phyloP scores from a whole-genome alignment of 257 asterid species.

The Solanum okadae region DNA sequence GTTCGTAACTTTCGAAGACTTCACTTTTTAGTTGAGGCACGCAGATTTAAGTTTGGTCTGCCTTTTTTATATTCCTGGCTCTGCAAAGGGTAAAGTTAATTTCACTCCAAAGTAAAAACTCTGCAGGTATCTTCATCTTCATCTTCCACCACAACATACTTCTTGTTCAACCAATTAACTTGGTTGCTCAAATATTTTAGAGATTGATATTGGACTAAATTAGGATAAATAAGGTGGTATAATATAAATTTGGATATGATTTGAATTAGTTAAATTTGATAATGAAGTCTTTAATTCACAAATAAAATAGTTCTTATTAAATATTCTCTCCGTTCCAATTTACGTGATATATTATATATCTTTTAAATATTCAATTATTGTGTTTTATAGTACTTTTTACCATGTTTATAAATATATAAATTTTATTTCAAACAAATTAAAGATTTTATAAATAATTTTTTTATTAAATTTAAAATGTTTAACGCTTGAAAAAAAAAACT shows the following conservation, averaged over 20 bases:
- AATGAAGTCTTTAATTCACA: neutral
- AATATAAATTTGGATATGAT: neutral
- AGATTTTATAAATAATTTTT: no score
- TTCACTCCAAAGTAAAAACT: neutral
- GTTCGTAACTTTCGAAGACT: neutral
- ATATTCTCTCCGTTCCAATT: no score
- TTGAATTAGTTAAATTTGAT: neutral
- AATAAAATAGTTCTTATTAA: no score
- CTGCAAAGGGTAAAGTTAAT: neutral
- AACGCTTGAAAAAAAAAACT: no score
- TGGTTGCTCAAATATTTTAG: neutral
- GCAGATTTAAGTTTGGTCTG: neutral
- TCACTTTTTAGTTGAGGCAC: neutral
- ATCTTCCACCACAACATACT: neutral
- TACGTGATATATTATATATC: no score
- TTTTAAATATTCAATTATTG: no score
- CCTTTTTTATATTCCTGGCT: no score
- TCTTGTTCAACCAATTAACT: neutral
- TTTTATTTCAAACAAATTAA: no score
- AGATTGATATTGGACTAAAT: neutral
- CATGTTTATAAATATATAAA: no score
- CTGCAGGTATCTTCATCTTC: neutral
- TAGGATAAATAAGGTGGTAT: neutral
- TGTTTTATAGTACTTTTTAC: no score
- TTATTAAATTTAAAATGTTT: no score